phyloP scores from a whole-genome alignment of 2,329 filamentous ascomycete genomes.

The Penicillium janthinellum region DNA sequence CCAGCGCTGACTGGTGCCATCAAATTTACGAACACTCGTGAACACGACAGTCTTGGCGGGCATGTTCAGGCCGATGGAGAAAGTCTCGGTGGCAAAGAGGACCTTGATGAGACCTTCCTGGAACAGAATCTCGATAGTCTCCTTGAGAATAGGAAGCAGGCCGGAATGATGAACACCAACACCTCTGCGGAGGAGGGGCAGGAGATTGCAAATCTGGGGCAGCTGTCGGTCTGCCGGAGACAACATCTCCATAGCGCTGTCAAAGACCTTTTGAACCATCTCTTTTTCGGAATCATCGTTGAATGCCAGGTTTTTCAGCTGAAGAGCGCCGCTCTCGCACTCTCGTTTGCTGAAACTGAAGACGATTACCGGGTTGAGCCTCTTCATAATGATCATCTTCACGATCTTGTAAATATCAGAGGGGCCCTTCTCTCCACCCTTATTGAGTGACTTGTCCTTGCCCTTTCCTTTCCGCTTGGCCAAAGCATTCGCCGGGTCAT shows the following conservation, averaged over 20 bases:
- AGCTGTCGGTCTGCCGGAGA: conserved; percentile 88
- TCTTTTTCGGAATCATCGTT: conserved; percentile 95
- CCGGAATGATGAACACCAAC: conserved; percentile 98
- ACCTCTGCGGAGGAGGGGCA: conserved; percentile 84
- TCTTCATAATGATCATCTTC: conserved; percentile 97
- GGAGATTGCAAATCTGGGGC: conserved; percentile 85
- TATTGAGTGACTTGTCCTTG: conserved; percentile 89
- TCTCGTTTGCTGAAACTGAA: conserved; percentile 99
- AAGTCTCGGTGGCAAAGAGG: conserved; percentile 95
- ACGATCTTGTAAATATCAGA: conserved; percentile 97
- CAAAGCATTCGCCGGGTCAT: conserved; percentile 75
- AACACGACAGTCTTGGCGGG: conserved; percentile 99
- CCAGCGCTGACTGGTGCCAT: conserved; percentile 77
- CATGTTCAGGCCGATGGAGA: conserved; percentile 99
- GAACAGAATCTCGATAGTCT: conserved; percentile 98
- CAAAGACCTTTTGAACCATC: conserved; percentile 92
- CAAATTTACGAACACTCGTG: conserved; percentile 92
- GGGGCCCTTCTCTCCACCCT: conserved; percentile 71
- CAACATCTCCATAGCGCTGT: conserved; percentile 87
- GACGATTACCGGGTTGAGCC: conserved; percentile 96
- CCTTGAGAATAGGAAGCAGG: conserved; percentile 90
- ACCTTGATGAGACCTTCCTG: conserved; percentile 98
- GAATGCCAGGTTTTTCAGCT: conserved; percentile 85
- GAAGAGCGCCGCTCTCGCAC: conserved; percentile 85
- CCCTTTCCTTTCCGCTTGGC: conserved; percentile 83